phyloP scores from a whole-genome alignment of 2,329 filamentous ascomycete genomes.

The Boeremia exigua region DNA sequence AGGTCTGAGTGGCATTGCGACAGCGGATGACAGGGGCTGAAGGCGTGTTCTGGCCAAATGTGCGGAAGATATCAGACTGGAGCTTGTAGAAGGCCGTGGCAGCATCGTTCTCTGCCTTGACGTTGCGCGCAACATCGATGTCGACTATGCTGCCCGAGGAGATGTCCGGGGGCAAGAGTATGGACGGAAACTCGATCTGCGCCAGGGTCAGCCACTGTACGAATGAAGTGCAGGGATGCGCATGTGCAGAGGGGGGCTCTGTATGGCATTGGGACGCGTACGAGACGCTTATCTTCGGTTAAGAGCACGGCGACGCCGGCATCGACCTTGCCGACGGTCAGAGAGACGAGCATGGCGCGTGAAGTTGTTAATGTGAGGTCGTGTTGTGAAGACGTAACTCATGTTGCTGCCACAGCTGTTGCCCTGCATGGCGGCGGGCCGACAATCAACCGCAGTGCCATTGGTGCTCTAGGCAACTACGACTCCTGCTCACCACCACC shows the following conservation, averaged over 20 bases:
- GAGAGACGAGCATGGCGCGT: conserved; percentile 84
- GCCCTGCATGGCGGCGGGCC: conserved; percentile 7
- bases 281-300: conserved; percentile 94
- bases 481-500: conserved; percentile 1
- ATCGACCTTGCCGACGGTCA: conserved; percentile 99
- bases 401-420: conserved; percentile 13
- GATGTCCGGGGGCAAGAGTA: conserved; percentile 93
- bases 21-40: conserved; percentile 80
- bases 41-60: conserved; percentile 83
- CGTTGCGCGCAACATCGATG: conserved; percentile 91
- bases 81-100: conserved; percentile 79
- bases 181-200: conserved; percentile 98
- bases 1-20: conserved; percentile 98
- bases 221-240: conserved; percentile 28
- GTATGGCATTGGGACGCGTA: conserved; percentile 56
- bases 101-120: conserved; percentile 74
- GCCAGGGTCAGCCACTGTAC: conserved; percentile 27
- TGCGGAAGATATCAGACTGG: conserved; percentile 85
- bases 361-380: background rate
- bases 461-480: conserved; percentile 11
- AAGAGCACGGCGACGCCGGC: conserved; percentile 96
- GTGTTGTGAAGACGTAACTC: conserved; percentile 13
- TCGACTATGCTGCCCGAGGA: conserved; percentile 96
- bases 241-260: conserved; percentile 20
- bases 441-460: conserved; percentile 6